Conservation (phyloP, 129 eudicot species). For the Sambucus nigra region DNA sequence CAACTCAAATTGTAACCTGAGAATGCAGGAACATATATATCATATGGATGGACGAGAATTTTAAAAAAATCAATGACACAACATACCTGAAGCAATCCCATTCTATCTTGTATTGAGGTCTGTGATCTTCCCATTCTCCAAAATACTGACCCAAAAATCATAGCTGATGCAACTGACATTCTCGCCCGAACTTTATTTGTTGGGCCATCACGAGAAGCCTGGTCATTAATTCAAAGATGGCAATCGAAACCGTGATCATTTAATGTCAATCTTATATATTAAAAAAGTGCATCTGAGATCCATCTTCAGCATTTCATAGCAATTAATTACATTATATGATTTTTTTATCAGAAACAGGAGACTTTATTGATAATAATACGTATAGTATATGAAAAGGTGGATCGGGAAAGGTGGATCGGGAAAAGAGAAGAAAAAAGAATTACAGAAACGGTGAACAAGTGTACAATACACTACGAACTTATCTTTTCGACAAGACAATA, state of each 20-base stretch:
- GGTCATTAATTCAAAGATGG: slow-evolving; percentile 17
- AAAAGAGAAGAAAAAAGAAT: no score
- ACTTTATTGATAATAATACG: not conserved
- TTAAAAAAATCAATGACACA: not conserved
- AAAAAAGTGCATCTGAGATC: not conserved
- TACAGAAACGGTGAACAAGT: no score
- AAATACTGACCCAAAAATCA: slow-evolving; percentile 93
- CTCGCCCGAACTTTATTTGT: slow-evolving; percentile 87
- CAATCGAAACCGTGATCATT: slow-evolving; percentile 5
- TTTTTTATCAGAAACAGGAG: no score
- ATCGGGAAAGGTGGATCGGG: no score
- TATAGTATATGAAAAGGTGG: no score
- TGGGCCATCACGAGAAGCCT: slow-evolving; percentile 99
- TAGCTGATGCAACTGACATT: slow-evolving; percentile 95
- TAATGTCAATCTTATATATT: no score
- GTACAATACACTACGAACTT: no score
- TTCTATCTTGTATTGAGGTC: slow-evolving; percentile 91
- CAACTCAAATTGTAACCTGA: no score
- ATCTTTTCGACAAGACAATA: no score
- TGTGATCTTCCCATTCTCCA: slow-evolving; percentile 98
- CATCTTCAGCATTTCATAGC: no score
- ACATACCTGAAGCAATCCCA: slow-evolving; percentile 95
- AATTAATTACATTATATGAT: no score
- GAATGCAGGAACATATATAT: not conserved
- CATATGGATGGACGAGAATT: slow-evolving; percentile 1